These are phyloP conservation scores for Musa itinerans DNA, from an alignment of 176 grass and related monocot species.

Conservation along the genomic window DNA sequence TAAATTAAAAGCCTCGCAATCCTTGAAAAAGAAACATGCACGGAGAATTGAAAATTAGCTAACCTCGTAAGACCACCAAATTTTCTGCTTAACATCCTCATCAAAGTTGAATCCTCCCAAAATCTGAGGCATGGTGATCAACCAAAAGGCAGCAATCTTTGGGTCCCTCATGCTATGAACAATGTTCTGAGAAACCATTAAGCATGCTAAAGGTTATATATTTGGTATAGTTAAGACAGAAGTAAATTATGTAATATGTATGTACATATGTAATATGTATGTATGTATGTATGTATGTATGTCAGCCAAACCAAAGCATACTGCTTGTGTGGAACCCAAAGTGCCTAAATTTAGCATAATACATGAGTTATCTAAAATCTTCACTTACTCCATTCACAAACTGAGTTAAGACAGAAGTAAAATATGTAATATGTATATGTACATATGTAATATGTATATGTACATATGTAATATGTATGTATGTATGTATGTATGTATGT, in stretches of 20 bases:
- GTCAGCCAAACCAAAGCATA: neutral
- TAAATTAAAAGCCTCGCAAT: neutral
- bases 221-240: too few relatives aligned
- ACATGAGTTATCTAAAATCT: neutral
- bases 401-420: neutral
- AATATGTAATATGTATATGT: too few relatives aligned
- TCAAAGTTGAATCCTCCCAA: conserved; percentile 28
- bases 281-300: too few relatives aligned
- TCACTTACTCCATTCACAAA: neutral
- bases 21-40: neutral
- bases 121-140: conserved; percentile 31
- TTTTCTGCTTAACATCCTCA: conserved; percentile 29
- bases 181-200: conserved; percentile 25
- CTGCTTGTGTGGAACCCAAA: neutral
- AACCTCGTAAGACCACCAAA: conserved; percentile 30
- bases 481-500: too few relatives aligned
- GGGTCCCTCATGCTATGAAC: conserved; percentile 31
- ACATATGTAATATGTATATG: too few relatives aligned
- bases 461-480: too few relatives aligned
- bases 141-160: conserved; percentile 36
- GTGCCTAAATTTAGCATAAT: neutral
- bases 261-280: too few relatives aligned
- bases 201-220: neutral
- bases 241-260: too few relatives aligned
- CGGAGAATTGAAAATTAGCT: neutral